Base-by-base conservation (phyloP, 2,329 filamentous ascomycete species). In the Fusarium chlamydosporum region DNA sequence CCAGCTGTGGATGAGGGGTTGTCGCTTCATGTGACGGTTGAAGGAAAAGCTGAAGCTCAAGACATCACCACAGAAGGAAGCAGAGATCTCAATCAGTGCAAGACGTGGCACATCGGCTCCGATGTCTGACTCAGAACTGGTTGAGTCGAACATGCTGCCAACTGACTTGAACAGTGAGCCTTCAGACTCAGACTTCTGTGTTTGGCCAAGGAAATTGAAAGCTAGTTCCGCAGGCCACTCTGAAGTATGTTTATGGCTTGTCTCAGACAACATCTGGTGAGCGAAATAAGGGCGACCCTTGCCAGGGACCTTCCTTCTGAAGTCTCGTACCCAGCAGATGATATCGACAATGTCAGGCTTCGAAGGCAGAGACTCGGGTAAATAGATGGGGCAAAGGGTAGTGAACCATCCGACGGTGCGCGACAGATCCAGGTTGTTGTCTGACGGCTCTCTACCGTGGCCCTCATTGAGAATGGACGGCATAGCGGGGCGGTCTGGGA, bases 341-440 rank as follows among this genome's bases (percentile, higher is more conserved):
- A 72, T 7, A 4, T 74, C 62, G 3, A 75, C 12, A 4, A 71
- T 33, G 9, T 69, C 64, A 4, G 51, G 15, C 0, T 64, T 43
- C 1, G 4, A 1, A 4, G 65, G 41, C 1, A 80, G 56, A 0
- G 57, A 6, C 3, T 67, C 53, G 0, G 72, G 70, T 4, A 74
- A 40, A 23, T 51, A 64, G 3, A 73, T 15, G 0, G 72, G 72
- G 4, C 61, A 71, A 59, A 46, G 58, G 9, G 76, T 77, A 0
- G 79, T 80, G 51, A 81, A 81, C 79, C 79, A 82, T 1, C 79
- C 80, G 4, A 81, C 74, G 0, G 77, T 79, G 6, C 74, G 52
- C 4, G 77, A 76, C 3, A 77, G 34, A 43, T 81, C 76, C 4
- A 79, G 20, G 4, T 33, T 52, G 9, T 65, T 34, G 31, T 74